Conservation (phyloP, 73 alveolate species). For the Tetrahymena borealis region DNA sequence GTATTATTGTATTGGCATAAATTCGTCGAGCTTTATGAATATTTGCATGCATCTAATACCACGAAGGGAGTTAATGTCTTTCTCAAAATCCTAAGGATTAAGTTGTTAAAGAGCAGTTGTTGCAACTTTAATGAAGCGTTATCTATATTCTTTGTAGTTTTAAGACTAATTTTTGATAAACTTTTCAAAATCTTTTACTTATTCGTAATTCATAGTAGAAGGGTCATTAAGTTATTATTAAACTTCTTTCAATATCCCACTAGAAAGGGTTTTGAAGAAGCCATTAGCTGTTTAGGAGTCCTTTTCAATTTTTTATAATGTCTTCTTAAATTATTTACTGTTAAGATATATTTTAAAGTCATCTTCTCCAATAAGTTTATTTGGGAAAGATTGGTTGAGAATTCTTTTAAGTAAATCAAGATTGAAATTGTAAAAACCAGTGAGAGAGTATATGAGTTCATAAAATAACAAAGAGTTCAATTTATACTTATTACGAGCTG, state of each 20-base stretch:
- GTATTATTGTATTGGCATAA: neutral
- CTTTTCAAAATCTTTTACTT: neutral
- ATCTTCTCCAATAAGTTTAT: neutral
- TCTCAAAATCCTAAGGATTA: neutral
- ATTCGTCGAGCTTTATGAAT: neutral
- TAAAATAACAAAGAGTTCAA: neutral
- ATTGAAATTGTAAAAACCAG: neutral
- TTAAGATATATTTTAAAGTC: neutral
- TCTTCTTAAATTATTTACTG: neutral
- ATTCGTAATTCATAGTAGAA: neutral
- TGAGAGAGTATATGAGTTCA: neutral
- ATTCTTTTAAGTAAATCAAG: neutral
- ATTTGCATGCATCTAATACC: slow-evolving; percentile 1
- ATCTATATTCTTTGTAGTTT: neutral
- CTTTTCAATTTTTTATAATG: neutral
- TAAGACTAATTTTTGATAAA: neutral
- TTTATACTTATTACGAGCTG: neutral
- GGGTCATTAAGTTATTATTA: neutral
- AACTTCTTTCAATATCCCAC: neutral
- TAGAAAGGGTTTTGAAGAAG: neutral
- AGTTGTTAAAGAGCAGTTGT: neutral
- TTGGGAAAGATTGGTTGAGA: neutral
- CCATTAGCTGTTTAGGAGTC: neutral
- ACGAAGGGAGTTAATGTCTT: neutral
- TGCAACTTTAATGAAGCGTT: neutral